Evolutionary conservation across 2,329 filamentous ascomycete genomes (phyloP), one percentile per base, ranked within the genome.

Genomic region (Cercospora sp.): DNA sequence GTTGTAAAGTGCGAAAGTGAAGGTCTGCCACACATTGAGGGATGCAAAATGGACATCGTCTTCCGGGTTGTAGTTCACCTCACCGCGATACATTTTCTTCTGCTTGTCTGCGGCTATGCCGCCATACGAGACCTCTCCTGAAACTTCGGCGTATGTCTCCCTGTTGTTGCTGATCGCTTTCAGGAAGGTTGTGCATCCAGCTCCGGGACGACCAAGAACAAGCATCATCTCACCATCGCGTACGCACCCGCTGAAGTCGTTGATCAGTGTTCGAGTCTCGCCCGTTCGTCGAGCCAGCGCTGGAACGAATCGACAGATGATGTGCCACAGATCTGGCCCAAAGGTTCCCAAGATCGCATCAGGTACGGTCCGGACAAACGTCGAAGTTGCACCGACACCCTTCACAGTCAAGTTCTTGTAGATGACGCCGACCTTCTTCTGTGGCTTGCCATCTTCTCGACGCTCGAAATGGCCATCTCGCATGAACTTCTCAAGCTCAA

Each of bases 21-120:
- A 81, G 0, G 91, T 94, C 78, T 93, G 90, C 85, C 90, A 91
- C 0, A 94, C 91, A 5, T 89, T 93, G 39, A 94, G 82, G 1
- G 85, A 84, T 2, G 91, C 89, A 75, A 93, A 89, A 77, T 94
- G 91, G 18, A 87, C 84, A 74, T 93, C 91, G 72, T 93, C 91
- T 77, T 94, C 91, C 16, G 87, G 87, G 72, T 92, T 93, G 78
- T 93, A 94, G 72, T 89, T 90, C 75, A 92, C 90, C 77, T 94
- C 91, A 39, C 91, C 91, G 57, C 90, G 84, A 77, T 90, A 93
- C 69, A 86, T 83, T 75, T 89, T 88, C 74, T 86, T 84, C 74
- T 92, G 89, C 73, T 90, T 87, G 30, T 87, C 82, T 0, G 91
- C 89, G 1, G 89, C 80, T 16, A 93, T 89, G 13, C 90, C 90